These are phyloP conservation scores for Pezicula neosporulosa DNA, from an alignment of 2,329 filamentous ascomycete genomes.

Conservation along the genomic window DNA sequence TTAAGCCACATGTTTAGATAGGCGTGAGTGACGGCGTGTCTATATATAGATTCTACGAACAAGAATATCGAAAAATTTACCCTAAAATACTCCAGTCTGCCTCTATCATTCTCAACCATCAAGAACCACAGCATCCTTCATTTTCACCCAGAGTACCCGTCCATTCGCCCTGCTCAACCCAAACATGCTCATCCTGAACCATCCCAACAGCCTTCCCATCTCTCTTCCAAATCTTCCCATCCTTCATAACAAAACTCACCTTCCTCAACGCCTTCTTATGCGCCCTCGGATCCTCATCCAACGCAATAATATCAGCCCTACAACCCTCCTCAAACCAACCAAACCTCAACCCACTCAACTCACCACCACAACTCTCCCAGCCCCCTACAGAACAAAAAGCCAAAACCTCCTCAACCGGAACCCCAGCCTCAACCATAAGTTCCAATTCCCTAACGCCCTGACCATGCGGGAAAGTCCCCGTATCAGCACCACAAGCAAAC, in stretches of 20 bases:
- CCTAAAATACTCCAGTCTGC: too few relatives aligned
- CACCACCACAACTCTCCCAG: conserved; percentile 51
- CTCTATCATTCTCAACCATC: too few relatives aligned
- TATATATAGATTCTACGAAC: too few relatives aligned
- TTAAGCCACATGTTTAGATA: too few relatives aligned
- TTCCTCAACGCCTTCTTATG: conserved; percentile 36
- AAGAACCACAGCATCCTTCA: too few relatives aligned
- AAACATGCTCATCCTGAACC: neutral
- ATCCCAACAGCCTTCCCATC: conserved; percentile 22
- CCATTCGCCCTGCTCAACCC: neutral
- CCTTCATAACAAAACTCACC: conserved; percentile 55
- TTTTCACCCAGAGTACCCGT: too few relatives aligned
- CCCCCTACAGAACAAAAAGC: conserved; percentile 46
- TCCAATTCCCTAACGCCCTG: conserved; percentile 50
- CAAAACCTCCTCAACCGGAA: conserved; percentile 46
- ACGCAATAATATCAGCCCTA: conserved; percentile 47
- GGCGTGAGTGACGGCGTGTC: too few relatives aligned
- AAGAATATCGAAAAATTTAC: too few relatives aligned
- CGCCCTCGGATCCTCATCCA: conserved; percentile 38
- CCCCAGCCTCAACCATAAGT: conserved; percentile 45
- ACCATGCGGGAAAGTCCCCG: conserved; percentile 49
- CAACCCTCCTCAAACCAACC: conserved; percentile 46
- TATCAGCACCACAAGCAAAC: conserved; percentile 49
- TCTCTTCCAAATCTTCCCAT: conserved; percentile 45
- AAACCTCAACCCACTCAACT: conserved; percentile 46